A percentile compares a stretch with the other conserved stretches of the same genome.
Conservation (phyloP, 805 yeast genomes). For the Cyberlindnera euphorbiiphila region DNA sequence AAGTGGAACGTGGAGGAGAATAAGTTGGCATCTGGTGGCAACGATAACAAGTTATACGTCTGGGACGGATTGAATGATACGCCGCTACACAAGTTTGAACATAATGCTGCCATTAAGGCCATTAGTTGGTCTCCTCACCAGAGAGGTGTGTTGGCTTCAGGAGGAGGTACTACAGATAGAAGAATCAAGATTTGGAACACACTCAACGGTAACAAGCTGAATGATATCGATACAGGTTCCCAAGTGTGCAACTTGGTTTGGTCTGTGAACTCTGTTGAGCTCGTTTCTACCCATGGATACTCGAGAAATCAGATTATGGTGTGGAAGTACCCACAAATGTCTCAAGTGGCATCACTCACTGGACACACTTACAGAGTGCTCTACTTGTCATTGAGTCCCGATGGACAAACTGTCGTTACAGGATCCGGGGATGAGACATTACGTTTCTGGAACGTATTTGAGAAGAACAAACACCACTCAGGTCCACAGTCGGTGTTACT, state of each 20-base stretch:
- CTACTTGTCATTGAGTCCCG: constrained; percentile 87
- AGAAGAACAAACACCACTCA: constrained; percentile 57
- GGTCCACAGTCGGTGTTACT: constrained; percentile 61
- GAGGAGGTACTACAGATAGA: constrained; percentile 96
- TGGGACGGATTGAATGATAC: constrained; percentile 74
- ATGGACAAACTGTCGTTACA: constrained; percentile 94
- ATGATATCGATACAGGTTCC: constrained; percentile 91
- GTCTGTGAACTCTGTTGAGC: constrained; percentile 88
- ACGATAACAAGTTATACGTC: constrained; percentile 80
- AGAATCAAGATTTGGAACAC: constrained; percentile 92
- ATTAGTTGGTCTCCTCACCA: constrained; percentile 98
- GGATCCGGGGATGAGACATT: constrained; percentile 99
- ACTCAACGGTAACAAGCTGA: constrained; percentile 63
- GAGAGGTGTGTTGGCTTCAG: constrained; percentile 87
- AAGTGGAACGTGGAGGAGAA: constrained; percentile 91
- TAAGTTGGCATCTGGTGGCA: constrained; percentile 92
- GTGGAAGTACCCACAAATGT: constrained; percentile 91
- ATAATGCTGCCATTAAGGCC: constrained; percentile 94
- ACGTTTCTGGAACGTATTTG: constrained; percentile 93
- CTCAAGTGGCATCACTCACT: constrained; percentile 86
- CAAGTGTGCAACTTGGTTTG: constrained; percentile 93
- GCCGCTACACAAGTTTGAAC: constrained; percentile 80
- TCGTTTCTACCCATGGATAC: constrained; percentile 94
- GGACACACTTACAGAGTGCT: constrained; percentile 94
- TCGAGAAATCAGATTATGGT: constrained; percentile 85